Base-by-base conservation (phyloP, 1,284 basidiomycete genomes). In the Ganoderma lingzhi region DNA sequence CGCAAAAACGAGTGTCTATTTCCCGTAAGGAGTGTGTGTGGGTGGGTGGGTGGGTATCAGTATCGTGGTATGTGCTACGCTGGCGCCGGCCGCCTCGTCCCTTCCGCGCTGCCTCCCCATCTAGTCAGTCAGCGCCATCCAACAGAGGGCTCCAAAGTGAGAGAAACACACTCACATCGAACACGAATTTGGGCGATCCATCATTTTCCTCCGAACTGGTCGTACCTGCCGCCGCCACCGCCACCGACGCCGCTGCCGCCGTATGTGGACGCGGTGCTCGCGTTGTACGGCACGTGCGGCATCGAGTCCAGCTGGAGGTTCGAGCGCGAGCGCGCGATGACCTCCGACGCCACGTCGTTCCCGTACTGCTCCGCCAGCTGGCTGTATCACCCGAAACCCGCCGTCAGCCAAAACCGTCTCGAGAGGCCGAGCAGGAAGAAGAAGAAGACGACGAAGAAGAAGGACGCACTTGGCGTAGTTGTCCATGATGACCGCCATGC, bases 401-500 rank as follows among this genome's bases (percentile, higher is more conserved):
- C n/a, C n/a, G n/a, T n/a, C n/a, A n/a, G n/a, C n/a, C n/a, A n/a
- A n/a, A n/a, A n/a, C n/a, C n/a, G n/a, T n/a, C n/a, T n/a, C n/a
- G n/a, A n/a, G n/a, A n/a, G n/a, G n/a, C n/a, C n/a, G n/a, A n/a
- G n/a, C n/a, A n/a, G n/a, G n/a, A n/a, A n/a, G n/a, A n/a, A n/a
- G n/a, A n/a, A n/a, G n/a, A n/a, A n/a, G n/a, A n/a, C n/a, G n/a
- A n/a, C n/a, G n/a, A n/a, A n/a, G n/a, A n/a, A n/a, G n/a, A 14
- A 32, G 48, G 44, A 82, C 84, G 67, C 68, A 88, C 87, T 81
- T 84, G 35, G 87, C 87, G 76, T 89, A 89, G 72, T 87, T 86
- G 77, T 90, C 87, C 87, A 90, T 88, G 78, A 90, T 88, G 62
- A 87, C 83, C 0, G 87, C 87, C 85, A 89, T 88, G 70, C 83